phyloP scores from a whole-genome alignment of 129 eudicot genomes.

The Silybum marianum region DNA sequence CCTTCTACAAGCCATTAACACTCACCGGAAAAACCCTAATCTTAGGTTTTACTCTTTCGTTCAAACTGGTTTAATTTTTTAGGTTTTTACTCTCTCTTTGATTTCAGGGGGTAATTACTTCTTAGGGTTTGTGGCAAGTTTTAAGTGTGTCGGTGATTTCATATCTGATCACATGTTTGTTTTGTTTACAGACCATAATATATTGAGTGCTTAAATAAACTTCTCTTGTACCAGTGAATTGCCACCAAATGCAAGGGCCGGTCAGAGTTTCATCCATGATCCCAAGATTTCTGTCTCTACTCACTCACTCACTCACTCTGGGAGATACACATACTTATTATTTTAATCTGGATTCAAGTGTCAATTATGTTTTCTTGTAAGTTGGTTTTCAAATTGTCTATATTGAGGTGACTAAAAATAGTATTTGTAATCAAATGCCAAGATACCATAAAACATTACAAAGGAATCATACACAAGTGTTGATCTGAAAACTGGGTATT shows the following conservation, averaged over 20 bases:
- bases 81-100: neutral
- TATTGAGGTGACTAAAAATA: neutral
- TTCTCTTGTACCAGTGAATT: slow-evolving; percentile 89
- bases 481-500: neutral
- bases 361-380: neutral
- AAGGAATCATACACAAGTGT: neutral
- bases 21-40: slow-evolving; percentile 73
- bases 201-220: slow-evolving; percentile 79
- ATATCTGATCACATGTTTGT: neutral
- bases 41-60: neutral
- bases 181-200: slow-evolving; percentile 57
- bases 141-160: neutral
- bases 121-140: neutral
- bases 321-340: neutral
- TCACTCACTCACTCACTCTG: neutral
- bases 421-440: neutral
- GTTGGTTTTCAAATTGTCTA: neutral
- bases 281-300: slow-evolving; percentile 55
- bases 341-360: neutral
- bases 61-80: neutral
- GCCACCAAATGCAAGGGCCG: slow-evolving; percentile 96
- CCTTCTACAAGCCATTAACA: slow-evolving; percentile 84
- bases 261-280: slow-evolving; percentile 95
- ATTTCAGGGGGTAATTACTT: slow-evolving; percentile 1
- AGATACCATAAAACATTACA: neutral